These are phyloP conservation scores for Neocallimastix lanati DNA, from an alignment of 192 early-diverging fungal genomes.

Conservation along the genomic window DNA sequence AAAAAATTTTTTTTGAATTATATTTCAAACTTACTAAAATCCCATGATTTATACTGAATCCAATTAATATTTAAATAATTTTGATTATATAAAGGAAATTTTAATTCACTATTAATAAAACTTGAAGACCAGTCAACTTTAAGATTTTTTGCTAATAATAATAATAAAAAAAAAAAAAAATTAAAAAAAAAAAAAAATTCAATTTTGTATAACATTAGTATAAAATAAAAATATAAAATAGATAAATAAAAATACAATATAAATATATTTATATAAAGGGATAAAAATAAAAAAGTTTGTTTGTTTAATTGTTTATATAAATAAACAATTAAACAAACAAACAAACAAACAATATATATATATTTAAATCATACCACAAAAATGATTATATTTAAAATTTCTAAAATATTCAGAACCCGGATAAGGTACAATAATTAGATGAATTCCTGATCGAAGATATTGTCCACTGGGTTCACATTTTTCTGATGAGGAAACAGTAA, in stretches of 20 bases:
- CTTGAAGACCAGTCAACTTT: not conserved
- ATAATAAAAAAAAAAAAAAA: too few species aligned
- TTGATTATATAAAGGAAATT: not conserved
- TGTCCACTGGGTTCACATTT: not conserved
- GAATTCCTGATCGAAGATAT: not conserved
- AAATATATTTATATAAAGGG: too few species aligned
- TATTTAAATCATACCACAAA: not conserved
- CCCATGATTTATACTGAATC: not conserved
- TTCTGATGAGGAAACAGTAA: not conserved
- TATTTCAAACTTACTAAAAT: not conserved
- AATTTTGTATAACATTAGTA: too few species aligned
- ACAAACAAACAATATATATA: too few species aligned
- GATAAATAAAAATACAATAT: too few species aligned
- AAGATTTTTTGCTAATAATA: not conserved
- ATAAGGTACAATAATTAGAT: not conserved
- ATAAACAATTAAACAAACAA: too few species aligned
- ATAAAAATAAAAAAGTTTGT: too few species aligned
- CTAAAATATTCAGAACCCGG: not conserved
- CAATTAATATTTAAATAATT: not conserved
- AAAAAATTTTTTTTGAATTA: too few species aligned
- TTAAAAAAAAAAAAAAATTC: too few species aligned
- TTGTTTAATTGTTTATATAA: too few species aligned
- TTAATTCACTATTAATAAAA: not conserved
- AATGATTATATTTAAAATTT: not conserved
- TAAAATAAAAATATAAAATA: too few species aligned